These are phyloP conservation scores for Leptodermis oblonga DNA, from an alignment of 257 asterid species.

Conservation along the genomic window DNA sequence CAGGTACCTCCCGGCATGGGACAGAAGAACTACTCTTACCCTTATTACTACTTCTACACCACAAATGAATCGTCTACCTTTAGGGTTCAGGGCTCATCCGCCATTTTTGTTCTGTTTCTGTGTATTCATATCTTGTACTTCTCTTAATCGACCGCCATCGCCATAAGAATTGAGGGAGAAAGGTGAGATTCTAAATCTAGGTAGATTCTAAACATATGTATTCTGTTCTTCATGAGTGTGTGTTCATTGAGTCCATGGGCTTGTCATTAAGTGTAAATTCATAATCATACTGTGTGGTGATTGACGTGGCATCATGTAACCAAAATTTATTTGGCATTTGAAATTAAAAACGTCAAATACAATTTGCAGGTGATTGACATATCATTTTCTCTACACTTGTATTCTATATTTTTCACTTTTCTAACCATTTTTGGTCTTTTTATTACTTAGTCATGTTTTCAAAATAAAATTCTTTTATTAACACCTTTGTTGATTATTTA, in stretches of 20 bases:
- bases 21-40: conserved; percentile 49
- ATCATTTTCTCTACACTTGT: too few species aligned
- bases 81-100: conserved; percentile 24
- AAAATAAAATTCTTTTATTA: too few species aligned
- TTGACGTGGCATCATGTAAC: too few species aligned
- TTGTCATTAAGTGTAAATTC: not conserved
- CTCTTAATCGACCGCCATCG: conserved; percentile 2
- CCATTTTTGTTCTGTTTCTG: conserved; percentile 26
- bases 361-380: too few species aligned
- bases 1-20: conserved; percentile 41
- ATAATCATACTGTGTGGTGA: too few species aligned
- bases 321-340: too few species aligned
- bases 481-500: too few species aligned
- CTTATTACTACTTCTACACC: conserved; percentile 64
- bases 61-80: conserved; percentile 43
- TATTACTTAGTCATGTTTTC: too few species aligned
- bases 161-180: not conserved
- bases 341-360: too few species aligned
- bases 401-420: too few species aligned
- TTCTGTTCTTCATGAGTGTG: not conserved
- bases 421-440: too few species aligned
- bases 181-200: not conserved
- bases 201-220: not conserved
- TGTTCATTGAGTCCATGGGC: not conserved
- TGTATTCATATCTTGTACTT: conserved; percentile 20